Conservation (phyloP, 2,329 filamentous ascomycete genomes). For the Ambrosiella cleistominuta region DNA sequence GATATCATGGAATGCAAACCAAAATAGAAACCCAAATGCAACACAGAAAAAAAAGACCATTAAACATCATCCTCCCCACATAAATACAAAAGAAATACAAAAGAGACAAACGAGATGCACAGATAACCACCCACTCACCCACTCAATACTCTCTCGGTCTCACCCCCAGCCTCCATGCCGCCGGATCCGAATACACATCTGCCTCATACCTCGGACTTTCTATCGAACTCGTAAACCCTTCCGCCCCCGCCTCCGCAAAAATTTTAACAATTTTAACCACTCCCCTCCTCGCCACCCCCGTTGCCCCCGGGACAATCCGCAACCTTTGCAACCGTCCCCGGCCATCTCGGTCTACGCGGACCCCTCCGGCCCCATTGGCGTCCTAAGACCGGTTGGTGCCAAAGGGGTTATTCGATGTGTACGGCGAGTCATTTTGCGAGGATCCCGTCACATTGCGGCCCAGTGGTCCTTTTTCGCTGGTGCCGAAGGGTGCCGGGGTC, state of each 20-base stretch:
- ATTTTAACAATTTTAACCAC: constrained; percentile 6
- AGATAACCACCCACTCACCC: background rate
- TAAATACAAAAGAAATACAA: background rate
- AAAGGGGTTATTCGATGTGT: background rate
- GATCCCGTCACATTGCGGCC: background rate
- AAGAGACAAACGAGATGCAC: too few species aligned
- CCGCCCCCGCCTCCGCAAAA: background rate
- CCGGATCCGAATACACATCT: constrained; percentile 8
- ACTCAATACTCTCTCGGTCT: background rate
- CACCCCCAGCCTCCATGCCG: constrained; percentile 1
- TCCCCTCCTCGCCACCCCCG: background rate
- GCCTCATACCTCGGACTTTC: constrained; percentile 10
- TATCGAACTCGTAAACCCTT: constrained; percentile 9
- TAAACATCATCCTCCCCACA: background rate
- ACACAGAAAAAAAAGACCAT: background rate
- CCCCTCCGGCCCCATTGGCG: background rate
- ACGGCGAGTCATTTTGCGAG: background rate
- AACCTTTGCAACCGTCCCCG: background rate
- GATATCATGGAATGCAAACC: too few species aligned
- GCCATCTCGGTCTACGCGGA: background rate
- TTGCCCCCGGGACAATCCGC: background rate
- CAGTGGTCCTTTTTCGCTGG: constrained; percentile 8
- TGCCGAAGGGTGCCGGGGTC: background rate
- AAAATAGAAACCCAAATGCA: too few species aligned
- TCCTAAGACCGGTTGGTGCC: constrained; percentile 3